Evolutionary conservation across 2,329 filamentous ascomycete genomes (phyloP), one percentile per base, ranked within the genome.

Genomic region (Ascochyta pisi): DNA sequence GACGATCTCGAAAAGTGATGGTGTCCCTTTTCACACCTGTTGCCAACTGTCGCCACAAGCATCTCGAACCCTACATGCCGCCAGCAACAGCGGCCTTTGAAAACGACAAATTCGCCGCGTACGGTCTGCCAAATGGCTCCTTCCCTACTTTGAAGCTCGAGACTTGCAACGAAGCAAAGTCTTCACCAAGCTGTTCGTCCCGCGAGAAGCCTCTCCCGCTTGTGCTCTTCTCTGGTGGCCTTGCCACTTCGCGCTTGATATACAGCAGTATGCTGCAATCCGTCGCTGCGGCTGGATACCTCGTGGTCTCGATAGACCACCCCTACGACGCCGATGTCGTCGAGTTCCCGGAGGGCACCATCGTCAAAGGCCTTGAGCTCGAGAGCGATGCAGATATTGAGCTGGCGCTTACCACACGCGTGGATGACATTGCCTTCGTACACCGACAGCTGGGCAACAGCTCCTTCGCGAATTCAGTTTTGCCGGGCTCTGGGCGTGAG

Each of bases 231-330:
- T 81, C 78, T 0, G 76, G 79, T 0, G 82, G 80, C 3, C 71
- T 78, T n/a, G 76, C 74, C 3, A 75, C 75, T 19, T 77, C 79
- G 0, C 73, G 81, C 1, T 64, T 79, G 1, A 39, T 81, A 0
- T 80, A 83, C 61, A 76, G 69, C 7, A 74, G 71, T 3, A 73
- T 79, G 63, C 76, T 79, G 3, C 75, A 77, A 13, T 77, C 78
- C 0, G 66, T 84, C 2, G 80, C 82, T 0, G 79, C 78, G 33
- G 68, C 76, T 6, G 82, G 82, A 0, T 82, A 78, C 47, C 61
- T 77, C 0, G 79, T 84, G 3, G 65, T 83, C 15, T 75, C 81
- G 0, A 68, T 84, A 13, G 82, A 84, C 44, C 82, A 84, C 29
- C 75, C 81, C 0, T 82, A 80, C 52, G 82, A 84, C 35, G 73